Base-by-base conservation (phyloP, 441 rosid species). In the Theobroma grandiflorum region DNA sequence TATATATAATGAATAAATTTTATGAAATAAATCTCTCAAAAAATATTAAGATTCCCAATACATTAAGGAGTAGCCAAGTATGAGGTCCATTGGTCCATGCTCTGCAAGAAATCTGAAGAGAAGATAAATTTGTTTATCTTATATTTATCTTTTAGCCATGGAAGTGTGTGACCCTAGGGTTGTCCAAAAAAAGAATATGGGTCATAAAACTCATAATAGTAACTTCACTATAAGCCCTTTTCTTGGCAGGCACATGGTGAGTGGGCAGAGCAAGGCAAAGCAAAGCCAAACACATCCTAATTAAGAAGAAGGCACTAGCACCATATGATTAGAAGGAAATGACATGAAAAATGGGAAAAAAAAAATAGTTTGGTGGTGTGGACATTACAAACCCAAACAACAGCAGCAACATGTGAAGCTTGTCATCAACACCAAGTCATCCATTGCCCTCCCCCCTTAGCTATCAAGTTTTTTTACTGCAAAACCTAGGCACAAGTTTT, bases 401-500 rank as follows among this genome's bases (percentile, higher is more conserved):
- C 5, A 53, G 0, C 53, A 18, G 0, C 59, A 26, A 50, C 75
- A 76, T 79, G 75, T 76, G 78, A 72, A 18, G 49, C 40, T 42
- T 74, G 77, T 67, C 42, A 37, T 59, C 35, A 20, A 35, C 73
- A 65, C 7, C 73, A 72, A 63, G n/a, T 12, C 72, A 47, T 76
- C 38, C 38, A 40, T 2, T 66, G 38, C 33, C 9, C 9, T 14
- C 8, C 77, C 9, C 10, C 4, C n/a, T 33, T 55, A 68, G 55
- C 80, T 78, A 52, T 69, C 58, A 53, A 16, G 35, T 5, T 12
- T 26, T 31, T 80, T 58, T 78, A 77, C 84, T 52, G 78, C 85
- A 87, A 85, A 82, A 75, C 78, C 87, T 82, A 88, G 87, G 80
- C 82, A 76, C 2, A 61, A 20, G 3, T 22, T 55, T 77, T 33